These are phyloP conservation scores for Draba incana DNA, from an alignment of 345 rosid species.

Conservation along the genomic window DNA sequence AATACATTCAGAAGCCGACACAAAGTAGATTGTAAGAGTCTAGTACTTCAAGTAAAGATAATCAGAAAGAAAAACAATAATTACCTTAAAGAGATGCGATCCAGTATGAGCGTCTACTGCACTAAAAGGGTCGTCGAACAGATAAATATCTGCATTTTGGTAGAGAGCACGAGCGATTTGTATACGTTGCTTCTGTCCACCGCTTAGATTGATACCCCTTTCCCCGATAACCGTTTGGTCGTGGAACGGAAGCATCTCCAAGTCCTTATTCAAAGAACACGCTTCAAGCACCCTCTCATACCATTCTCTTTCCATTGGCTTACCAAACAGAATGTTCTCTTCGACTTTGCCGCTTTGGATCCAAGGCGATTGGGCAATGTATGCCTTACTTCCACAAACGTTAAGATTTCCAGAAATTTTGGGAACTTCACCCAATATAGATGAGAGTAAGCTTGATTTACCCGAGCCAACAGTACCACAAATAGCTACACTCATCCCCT, in stretches of 20 bases:
- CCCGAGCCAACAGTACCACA: slow-evolving; percentile 84
- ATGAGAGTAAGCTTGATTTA: slow-evolving; percentile 81
- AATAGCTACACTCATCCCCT: slow-evolving; percentile 70
- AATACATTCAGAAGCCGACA: too few relatives aligned
- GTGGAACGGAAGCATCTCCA: slow-evolving; percentile 55
- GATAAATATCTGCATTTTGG: slow-evolving; percentile 64
- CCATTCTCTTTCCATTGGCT: slow-evolving; percentile 47
- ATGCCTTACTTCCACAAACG: slow-evolving; percentile 66
- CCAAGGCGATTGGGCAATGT: slow-evolving; percentile 84
- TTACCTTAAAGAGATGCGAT: slow-evolving; percentile 70
- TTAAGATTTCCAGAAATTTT: slow-evolving; percentile 58
- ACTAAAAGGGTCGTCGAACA: slow-evolving; percentile 80
- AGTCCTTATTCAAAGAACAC: slow-evolving; percentile 64
- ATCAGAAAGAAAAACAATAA: too few relatives aligned
- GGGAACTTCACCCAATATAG: slow-evolving; percentile 68
- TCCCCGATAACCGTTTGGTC: slow-evolving; percentile 77
- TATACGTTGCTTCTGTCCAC: slow-evolving; percentile 87
- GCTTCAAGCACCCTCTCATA: slow-evolving; percentile 59
- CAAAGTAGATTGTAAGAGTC: too few relatives aligned
- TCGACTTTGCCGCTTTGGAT: slow-evolving; percentile 70
- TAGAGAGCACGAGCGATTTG: slow-evolving; percentile 81
- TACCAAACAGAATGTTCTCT: slow-evolving; percentile 74
- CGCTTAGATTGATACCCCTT: slow-evolving; percentile 85
- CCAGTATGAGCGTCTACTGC: slow-evolving; percentile 85
- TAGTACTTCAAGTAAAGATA: too few relatives aligned